phyloP scores from a whole-genome alignment of 495 filamentous ascomycete species.

The Penicillium diatomitis region DNA sequence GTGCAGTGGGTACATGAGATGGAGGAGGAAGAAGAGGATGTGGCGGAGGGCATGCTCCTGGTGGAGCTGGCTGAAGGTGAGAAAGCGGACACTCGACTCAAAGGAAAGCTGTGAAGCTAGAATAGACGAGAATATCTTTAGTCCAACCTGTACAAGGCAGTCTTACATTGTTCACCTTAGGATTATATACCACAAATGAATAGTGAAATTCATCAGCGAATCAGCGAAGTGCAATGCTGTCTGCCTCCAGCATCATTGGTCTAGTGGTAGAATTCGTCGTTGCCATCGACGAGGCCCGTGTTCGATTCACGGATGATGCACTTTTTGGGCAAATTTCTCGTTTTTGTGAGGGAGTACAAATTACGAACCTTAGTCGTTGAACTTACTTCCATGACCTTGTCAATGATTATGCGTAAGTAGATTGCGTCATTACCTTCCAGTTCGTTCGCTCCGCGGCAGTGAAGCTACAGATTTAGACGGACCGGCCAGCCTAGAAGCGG shows the following conservation, averaged over 20 bases:
- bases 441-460: too few species aligned
- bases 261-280: constrained; percentile 54
- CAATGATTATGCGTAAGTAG: too few species aligned
- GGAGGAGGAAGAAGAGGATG: constrained; percentile 49
- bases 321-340: not conserved
- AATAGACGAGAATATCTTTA: too few species aligned
- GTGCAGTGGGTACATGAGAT: constrained; percentile 48
- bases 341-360: too few species aligned
- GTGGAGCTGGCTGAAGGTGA: constrained; percentile 34
- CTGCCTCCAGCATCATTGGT: constrained; percentile 40
- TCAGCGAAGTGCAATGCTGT: not conserved
- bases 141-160: too few species aligned
- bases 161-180: too few species aligned
- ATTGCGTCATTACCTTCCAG: too few species aligned
- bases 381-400: too few species aligned
- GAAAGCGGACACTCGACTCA: constrained; percentile 22
- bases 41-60: constrained; percentile 48
- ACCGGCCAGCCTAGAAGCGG: too few species aligned
- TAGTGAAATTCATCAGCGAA: not conserved
- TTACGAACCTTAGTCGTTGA: too few species aligned
- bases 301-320: constrained; percentile 52
- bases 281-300: constrained; percentile 51
- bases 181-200: not conserved
- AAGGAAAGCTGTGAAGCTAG: constrained; percentile 1
- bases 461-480: too few species aligned